A percentile compares a stretch with the other conserved stretches of the same genome.
phyloP scores from a whole-genome alignment of 1,284 basidiomycete species.

The Meira nashicola region DNA sequence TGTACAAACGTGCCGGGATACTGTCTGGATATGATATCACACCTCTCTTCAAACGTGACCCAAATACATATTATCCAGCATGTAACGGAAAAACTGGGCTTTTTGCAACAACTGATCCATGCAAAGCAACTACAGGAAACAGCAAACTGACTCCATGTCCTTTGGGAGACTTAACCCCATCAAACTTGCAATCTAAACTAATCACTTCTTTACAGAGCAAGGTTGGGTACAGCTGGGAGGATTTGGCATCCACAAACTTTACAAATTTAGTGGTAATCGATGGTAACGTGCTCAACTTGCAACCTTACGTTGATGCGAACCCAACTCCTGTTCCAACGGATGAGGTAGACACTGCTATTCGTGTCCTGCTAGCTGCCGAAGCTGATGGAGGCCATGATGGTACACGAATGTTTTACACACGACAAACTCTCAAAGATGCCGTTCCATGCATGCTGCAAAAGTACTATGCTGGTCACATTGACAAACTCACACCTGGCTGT shows the following conservation, averaged over 20 bases:
- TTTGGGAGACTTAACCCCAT: slow-evolving; percentile 52
- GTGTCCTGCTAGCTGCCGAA: slow-evolving; percentile 63
- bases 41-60: slow-evolving; percentile 61
- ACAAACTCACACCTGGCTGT: slow-evolving; percentile 93
- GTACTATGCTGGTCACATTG: slow-evolving; percentile 76
- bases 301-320: slow-evolving; percentile 75
- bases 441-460: slow-evolving; percentile 43
- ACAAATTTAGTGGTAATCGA: slow-evolving; percentile 60
- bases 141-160: slow-evolving; percentile 58
- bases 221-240: slow-evolving; percentile 48
- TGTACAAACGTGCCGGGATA: slow-evolving; percentile 58
- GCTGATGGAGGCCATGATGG: slow-evolving; percentile 71
- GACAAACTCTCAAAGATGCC: slow-evolving; percentile 25
- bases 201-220: slow-evolving; percentile 26
- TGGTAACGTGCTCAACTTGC: slow-evolving; percentile 87
- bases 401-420: slow-evolving; percentile 57
- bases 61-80: slow-evolving; percentile 56
- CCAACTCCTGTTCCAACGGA: slow-evolving; percentile 67
- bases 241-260: slow-evolving; percentile 30
- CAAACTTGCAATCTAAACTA: slow-evolving; percentile 21
- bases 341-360: slow-evolving; percentile 75
- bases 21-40: slow-evolving; percentile 80
- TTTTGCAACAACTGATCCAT: slow-evolving; percentile 72
- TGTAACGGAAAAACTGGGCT: slow-evolving; percentile 56
- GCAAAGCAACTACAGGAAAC: slow-evolving; percentile 54